Conservation (phyloP, 1,284 basidiomycete genomes). For the Apiotrichum domesticum region DNA sequence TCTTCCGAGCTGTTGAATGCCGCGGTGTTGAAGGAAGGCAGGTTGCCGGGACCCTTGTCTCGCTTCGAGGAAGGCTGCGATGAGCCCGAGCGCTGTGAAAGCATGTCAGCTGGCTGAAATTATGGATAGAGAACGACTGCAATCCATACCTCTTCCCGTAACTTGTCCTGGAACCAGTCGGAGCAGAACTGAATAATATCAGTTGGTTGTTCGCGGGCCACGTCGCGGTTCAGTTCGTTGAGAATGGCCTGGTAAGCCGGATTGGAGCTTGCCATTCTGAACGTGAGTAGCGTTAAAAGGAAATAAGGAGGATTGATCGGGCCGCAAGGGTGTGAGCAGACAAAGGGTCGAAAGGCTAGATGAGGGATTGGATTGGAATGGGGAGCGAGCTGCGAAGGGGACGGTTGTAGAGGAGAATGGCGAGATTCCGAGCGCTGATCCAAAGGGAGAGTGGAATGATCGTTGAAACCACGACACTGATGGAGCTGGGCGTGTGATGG, state of each 20-base stretch:
- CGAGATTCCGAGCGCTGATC: too few species aligned
- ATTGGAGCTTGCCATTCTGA: constrained; percentile 6
- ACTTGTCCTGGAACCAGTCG: constrained; percentile 76
- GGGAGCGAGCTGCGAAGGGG: too few species aligned
- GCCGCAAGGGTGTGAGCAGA: not conserved
- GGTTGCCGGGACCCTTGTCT: constrained; percentile 63
- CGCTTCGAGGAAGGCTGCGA: constrained; percentile 1
- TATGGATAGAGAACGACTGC: constrained; percentile 14
- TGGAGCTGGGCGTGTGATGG: not conserved
- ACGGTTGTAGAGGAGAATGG: too few species aligned
- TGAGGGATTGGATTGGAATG: too few species aligned
- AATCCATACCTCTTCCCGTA: constrained; percentile 38
- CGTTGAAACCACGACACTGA: too few species aligned
- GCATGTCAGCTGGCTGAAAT: not conserved
- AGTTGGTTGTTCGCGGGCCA: constrained; percentile 72
- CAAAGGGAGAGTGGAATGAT: not conserved
- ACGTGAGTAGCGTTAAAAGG: not conserved
- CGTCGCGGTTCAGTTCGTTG: constrained; percentile 79
- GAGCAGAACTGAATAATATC: constrained; percentile 92
- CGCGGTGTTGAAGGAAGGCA: constrained; percentile 54
- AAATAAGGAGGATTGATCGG: not conserved
- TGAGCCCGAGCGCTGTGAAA: constrained; percentile 5
- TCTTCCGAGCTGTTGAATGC: constrained; percentile 36
- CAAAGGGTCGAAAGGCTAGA: too few species aligned
- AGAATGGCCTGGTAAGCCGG: constrained; percentile 51